A percentile compares a stretch with the other conserved stretches of the same genome.
Conservation (phyloP, 345 rosid genomes). For the Eucalyptus globulus region DNA sequence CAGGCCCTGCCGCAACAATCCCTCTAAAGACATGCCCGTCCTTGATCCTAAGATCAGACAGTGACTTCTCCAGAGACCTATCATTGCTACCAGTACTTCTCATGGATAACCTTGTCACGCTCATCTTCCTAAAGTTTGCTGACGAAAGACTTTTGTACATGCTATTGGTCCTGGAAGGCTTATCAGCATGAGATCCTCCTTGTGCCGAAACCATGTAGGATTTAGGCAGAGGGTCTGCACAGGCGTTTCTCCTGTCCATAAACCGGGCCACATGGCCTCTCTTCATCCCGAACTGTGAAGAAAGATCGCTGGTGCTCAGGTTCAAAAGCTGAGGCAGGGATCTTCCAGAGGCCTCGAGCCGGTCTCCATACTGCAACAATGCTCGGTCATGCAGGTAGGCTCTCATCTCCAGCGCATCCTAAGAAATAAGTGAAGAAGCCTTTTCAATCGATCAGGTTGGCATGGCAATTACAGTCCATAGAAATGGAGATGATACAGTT, state of each 20-base stretch:
- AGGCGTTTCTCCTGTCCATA: slow-evolving; percentile 20
- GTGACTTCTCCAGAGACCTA: slow-evolving; percentile 28
- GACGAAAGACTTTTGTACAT: slow-evolving; percentile 9
- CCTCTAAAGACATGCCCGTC: slow-evolving; percentile 55
- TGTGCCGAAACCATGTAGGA: background rate
- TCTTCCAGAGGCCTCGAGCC: slow-evolving; percentile 42
- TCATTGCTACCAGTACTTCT: slow-evolving; percentile 4
- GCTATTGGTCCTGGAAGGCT: slow-evolving; percentile 16
- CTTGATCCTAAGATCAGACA: slow-evolving; percentile 35
- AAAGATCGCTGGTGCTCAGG: slow-evolving; percentile 19
- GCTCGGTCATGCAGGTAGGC: slow-evolving; percentile 56
- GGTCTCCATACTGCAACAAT: slow-evolving; percentile 42
- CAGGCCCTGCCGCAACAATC: slow-evolving; percentile 47
- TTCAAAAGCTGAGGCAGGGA: slow-evolving; percentile 36
- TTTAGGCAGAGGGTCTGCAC: slow-evolving; percentile 22
- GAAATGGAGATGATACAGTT: background rate
- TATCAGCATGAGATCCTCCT: background rate
- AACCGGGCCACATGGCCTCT: slow-evolving; percentile 53
- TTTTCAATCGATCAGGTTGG: background rate
- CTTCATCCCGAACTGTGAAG: slow-evolving; percentile 47
- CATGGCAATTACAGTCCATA: background rate
- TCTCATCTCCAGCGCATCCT: slow-evolving; percentile 57
- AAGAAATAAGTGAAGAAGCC: background rate
- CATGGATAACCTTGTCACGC: slow-evolving; percentile 1
- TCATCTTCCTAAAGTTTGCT: background rate